Percentiles rank a stretch among this genome's conserved stretches.
These are phyloP conservation scores for Acanthamoeba culbertsoni DNA, from an alignment of 208 protist genomes.

Conservation along the genomic window DNA sequence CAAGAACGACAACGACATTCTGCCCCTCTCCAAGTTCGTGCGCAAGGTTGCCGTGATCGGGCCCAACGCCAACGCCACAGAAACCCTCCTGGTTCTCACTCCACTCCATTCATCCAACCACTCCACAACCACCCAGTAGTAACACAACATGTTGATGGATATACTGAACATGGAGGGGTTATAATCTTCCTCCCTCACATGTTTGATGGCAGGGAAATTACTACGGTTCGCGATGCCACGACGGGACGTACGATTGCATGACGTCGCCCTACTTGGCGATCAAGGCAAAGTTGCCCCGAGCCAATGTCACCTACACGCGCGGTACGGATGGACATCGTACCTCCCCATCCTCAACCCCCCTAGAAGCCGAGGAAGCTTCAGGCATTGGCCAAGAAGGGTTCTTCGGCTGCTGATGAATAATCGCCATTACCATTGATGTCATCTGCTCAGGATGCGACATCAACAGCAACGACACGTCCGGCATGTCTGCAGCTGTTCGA, in stretches of 20 bases:
- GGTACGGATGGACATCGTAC: too few relatives aligned
- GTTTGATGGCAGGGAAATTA: conserved; percentile 44
- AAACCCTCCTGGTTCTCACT: background rate
- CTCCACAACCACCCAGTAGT: too few relatives aligned
- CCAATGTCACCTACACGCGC: background rate
- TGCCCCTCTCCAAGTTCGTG: conserved; percentile 35
- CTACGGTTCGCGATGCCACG: conserved; percentile 53
- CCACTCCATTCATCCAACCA: background rate
- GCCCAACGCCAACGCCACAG: conserved; percentile 56
- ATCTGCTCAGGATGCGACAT: background rate
- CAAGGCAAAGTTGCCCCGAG: background rate
- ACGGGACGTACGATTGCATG: conserved; percentile 56
- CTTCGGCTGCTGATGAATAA: background rate
- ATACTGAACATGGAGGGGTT: background rate
- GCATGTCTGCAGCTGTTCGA: background rate
- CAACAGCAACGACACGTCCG: background rate
- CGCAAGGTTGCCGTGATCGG: conserved; percentile 53
- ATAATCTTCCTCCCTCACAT: background rate
- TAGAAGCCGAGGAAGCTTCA: too few relatives aligned
- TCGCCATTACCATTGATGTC: background rate
- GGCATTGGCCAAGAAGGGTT: background rate
- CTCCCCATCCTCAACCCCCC: too few relatives aligned
- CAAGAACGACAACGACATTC: conserved; percentile 12
- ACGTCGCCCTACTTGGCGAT: conserved; percentile 42
- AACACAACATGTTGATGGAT: background rate